These are phyloP conservation scores for Eucalyptus erythrocorys DNA, from an alignment of 345 rosid species.

Conservation along the genomic window DNA sequence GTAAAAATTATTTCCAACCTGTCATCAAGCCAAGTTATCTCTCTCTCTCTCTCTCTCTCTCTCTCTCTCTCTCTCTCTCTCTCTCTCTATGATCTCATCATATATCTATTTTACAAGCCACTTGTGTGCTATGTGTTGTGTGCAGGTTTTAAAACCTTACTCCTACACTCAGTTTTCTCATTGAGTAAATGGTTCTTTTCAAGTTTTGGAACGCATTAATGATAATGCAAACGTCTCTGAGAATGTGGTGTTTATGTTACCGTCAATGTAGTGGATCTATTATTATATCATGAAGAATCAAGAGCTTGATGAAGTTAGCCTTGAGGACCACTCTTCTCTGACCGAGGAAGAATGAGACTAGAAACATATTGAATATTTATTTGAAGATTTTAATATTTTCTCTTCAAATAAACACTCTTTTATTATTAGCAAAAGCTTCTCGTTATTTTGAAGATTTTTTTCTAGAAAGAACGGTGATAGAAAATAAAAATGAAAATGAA, in stretches of 20 bases:
- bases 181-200: not conserved
- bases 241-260: not conserved
- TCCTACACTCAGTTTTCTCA: not conserved
- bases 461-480: not conserved
- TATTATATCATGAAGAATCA: not conserved
- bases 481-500: too few species aligned
- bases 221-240: not conserved
- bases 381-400: too few species aligned
- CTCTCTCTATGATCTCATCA: too few species aligned
- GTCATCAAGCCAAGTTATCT: not conserved
- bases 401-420: not conserved
- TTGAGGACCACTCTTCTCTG: not conserved
- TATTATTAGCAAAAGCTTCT: not conserved
- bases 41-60: fast-evolving
- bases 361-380: not conserved
- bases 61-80: fast-evolving
- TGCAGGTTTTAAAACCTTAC: too few species aligned
- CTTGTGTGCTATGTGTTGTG: too few species aligned
- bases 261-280: not conserved
- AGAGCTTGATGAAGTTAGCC: not conserved
- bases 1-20: not conserved
- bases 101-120: too few species aligned
- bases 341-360: not conserved
- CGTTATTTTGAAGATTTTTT: not conserved
- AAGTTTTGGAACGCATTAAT: not conserved